These are phyloP conservation scores for Backusella liffmaniae DNA, from an alignment of 192 early-diverging fungal species.

Conservation along the genomic window DNA sequence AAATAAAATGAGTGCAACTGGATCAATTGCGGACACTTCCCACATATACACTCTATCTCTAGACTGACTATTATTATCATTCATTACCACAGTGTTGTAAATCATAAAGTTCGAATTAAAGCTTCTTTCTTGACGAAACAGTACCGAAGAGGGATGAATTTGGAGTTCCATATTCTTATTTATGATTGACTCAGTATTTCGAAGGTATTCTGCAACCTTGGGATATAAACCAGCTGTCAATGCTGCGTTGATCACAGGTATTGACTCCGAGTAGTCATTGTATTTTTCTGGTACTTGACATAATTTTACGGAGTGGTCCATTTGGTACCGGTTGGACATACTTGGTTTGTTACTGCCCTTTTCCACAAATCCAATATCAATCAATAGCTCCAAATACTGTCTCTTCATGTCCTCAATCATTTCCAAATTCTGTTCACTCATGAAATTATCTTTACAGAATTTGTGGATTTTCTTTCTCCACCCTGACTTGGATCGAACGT, in stretches of 20 bases:
- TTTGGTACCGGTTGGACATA: slow-evolving; percentile 7
- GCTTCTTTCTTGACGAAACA: slow-evolving; percentile 45
- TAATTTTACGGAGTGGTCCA: slow-evolving; percentile 21
- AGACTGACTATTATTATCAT: slow-evolving; percentile 15
- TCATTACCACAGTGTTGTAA: slow-evolving; percentile 50
- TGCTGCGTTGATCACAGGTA: slow-evolving; percentile 66
- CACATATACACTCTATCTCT: slow-evolving; percentile 47
- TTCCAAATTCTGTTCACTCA: slow-evolving; percentile 50
- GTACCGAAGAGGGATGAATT: slow-evolving; percentile 79
- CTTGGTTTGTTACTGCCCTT: slow-evolving; percentile 11
- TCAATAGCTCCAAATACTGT: slow-evolving; percentile 50
- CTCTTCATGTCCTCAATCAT: slow-evolving; percentile 60
- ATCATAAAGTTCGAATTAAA: slow-evolving; percentile 29
- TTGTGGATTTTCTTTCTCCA: slow-evolving; percentile 31
- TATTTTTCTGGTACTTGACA: slow-evolving; percentile 42
- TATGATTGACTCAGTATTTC: slow-evolving; percentile 32
- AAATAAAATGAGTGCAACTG: slow-evolving; percentile 48
- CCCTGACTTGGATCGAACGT: slow-evolving; percentile 5
- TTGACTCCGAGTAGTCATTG: slow-evolving; percentile 37
- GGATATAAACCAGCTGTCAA: slow-evolving; percentile 85
- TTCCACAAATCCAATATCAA: slow-evolving; percentile 48
- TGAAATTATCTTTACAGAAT: slow-evolving; percentile 47
- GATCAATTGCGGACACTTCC: slow-evolving; percentile 46
- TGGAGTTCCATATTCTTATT: slow-evolving; percentile 54
- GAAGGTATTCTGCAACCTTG: slow-evolving; percentile 53